phyloP scores from a whole-genome alignment of 148 eudicot species.

The Amaranthus cruentus region DNA sequence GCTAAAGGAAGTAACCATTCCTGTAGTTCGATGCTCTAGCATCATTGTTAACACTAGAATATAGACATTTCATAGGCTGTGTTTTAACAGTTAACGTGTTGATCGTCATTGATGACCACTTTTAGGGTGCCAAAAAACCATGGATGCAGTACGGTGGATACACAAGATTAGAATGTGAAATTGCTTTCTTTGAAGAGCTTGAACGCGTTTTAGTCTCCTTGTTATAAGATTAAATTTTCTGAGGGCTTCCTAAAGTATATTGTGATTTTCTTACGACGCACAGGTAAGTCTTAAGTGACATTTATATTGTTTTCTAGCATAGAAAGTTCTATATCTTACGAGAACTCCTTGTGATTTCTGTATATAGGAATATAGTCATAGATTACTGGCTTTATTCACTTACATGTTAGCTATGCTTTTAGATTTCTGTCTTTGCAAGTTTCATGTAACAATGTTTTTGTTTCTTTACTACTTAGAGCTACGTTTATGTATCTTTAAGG shows the following conservation, averaged over 20 bases:
- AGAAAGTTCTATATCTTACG: not conserved
- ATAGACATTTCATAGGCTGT: conserved; percentile 3
- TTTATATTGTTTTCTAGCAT: not conserved
- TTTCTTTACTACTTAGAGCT: not conserved
- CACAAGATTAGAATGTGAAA: not conserved
- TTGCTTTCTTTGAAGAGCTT: not conserved
- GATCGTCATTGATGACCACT: conserved; percentile 3
- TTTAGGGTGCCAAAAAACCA: not conserved
- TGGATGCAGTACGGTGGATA: conserved; percentile 8
- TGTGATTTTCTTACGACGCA: conserved; percentile 6
- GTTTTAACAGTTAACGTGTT: conserved; percentile 3
- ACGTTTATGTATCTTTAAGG: not conserved
- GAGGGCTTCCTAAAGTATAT: conserved; percentile 4
- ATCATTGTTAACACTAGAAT: conserved; percentile 10
- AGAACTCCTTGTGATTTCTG: conserved; percentile 6
- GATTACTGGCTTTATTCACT: not conserved
- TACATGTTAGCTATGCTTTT: conserved; percentile 3
- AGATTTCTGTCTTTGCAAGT: not conserved
- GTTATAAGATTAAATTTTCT: not conserved
- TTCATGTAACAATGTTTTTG: not conserved
- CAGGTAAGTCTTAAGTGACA: conserved; percentile 3
- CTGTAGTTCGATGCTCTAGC: conserved; percentile 5
- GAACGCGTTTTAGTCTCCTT: not conserved
- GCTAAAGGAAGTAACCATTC: conserved; percentile 11
- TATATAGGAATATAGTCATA: not conserved